Evolutionary conservation across 192 early-diverging fungal species (phyloP), one percentile per base, ranked within the genome.

Genomic region (Coemansia sp.): DNA sequence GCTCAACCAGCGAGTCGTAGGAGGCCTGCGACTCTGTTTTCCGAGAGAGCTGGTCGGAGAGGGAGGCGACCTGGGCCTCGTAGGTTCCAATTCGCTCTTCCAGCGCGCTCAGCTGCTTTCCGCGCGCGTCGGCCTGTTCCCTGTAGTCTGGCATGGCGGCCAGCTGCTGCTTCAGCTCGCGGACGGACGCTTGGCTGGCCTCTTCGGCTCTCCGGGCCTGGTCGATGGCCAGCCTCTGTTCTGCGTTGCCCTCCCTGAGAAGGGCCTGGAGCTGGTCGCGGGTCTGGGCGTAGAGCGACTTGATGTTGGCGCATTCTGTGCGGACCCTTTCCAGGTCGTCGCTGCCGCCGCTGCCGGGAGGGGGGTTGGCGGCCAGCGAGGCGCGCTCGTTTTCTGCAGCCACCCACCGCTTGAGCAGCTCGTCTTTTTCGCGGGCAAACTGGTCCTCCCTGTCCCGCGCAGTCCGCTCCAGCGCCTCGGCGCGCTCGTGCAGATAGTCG

Each of bases 191-290:
- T 14, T 34, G 52, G 32, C 52, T 53, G 29, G 42, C 11, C 0
- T 26, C n/a, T 5, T 75, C 67, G 7, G 73, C 52, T 35, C 50
- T 19, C 3, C 36, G 34, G 4, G 63, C 64, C 12, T 59, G 50
- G 39, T 67, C 67, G 15, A 43, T 39, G 21, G 44, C 60, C 12
- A 21, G 60, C 9, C 53, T 39, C 18, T 57, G 34, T 3, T 74
- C 72, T 32, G 66, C 53, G 24, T 64, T 65, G 42, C 66, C 66
- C 18, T 50, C 39, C n/a, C 41, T 19, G 5, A 72, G 61, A 29
- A 72, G 65, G 35, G 72, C 75, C 24, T 78, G 75, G 17, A 78
- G 69, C 55, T 78, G 75, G 63, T 78, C 75, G 50, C 75, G 75
- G 0, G 75, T 78, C 70, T 78, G 75, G 3, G 69, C 64, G 29